Evolutionary conservation across 768 basidiomycete genomes (phyloP).

Genomic region (Podaxis rugospora): DNA sequence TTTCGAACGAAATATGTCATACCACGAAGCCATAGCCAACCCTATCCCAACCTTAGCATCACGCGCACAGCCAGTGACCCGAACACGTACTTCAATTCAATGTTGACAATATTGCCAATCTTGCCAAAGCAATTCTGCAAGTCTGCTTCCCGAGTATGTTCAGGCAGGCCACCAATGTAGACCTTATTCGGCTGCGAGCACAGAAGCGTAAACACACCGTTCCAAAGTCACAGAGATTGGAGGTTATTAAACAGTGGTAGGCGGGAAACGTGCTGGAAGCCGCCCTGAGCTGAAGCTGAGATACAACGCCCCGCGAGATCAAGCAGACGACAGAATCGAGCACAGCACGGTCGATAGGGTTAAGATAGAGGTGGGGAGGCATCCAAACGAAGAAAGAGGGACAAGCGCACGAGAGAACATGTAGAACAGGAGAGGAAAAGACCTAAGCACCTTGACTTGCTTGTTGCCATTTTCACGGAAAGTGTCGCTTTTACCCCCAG

Average conservation of each 20-base stretch:
- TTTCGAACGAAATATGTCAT: constrained; percentile 25
- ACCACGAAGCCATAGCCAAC: constrained; percentile 90
- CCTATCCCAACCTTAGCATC: constrained; percentile 34
- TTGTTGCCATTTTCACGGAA: constrained; percentile 69
- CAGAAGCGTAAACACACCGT: constrained; percentile 60
- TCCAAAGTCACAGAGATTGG: constrained; percentile 36
- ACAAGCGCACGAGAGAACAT: constrained; percentile 32
- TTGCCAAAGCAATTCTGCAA: constrained; percentile 84
- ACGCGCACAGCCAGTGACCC: constrained; percentile 11
- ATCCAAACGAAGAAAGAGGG: constrained; percentile 21
- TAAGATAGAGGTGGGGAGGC: constrained; percentile 7
- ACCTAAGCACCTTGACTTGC: constrained; percentile 87
- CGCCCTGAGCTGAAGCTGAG: constrained; percentile 10
- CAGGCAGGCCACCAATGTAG: constrained; percentile 87
- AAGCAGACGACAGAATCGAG: constrained; percentile 23
- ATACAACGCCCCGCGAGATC: constrained; percentile 20
- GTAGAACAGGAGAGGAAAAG: constrained; percentile 25
- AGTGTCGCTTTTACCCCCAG: constrained; percentile 41
- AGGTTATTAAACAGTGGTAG: constrained; percentile 39
- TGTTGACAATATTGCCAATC: constrained; percentile 68
- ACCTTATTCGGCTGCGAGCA: constrained; percentile 88
- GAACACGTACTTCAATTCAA: constrained; percentile 75
- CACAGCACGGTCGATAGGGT: constrained; percentile 18
- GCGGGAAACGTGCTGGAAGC: constrained; percentile 4
- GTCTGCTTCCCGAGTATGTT: constrained; percentile 83